phyloP scores from a whole-genome alignment of 2,329 filamentous ascomycete genomes.

The Nectriaceae sp. region DNA sequence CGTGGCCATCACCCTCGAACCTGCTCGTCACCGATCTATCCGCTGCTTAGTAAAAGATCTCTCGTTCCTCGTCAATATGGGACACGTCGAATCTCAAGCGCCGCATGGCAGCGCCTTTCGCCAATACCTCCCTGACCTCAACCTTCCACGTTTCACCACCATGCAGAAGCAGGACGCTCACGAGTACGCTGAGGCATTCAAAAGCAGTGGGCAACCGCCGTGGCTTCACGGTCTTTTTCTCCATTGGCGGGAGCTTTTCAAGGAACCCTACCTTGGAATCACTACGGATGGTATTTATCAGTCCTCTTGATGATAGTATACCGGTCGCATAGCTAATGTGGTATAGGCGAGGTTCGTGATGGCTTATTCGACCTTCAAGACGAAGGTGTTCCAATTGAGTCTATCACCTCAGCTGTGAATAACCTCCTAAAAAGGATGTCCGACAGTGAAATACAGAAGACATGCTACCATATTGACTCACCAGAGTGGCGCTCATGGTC shows the following conservation, averaged over 20 bases:
- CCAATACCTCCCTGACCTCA: slow-evolving; percentile 63
- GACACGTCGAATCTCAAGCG: too few relatives aligned
- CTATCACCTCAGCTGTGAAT: slow-evolving; percentile 55
- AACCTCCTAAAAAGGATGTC: slow-evolving; percentile 48
- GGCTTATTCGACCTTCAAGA: slow-evolving; percentile 62
- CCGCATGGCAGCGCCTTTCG: slow-evolving; percentile 40
- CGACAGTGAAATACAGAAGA: slow-evolving; percentile 47
- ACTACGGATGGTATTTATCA: slow-evolving; percentile 61
- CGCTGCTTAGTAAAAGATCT: too few relatives aligned
- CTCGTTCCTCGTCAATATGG: too few relatives aligned
- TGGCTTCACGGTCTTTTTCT: slow-evolving; percentile 65
- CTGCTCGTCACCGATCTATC: too few relatives aligned
- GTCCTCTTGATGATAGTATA: too few relatives aligned
- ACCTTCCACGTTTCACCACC: slow-evolving; percentile 59
- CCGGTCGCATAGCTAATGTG: too few relatives aligned
- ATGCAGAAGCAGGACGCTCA: slow-evolving; percentile 65
- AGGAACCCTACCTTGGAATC: slow-evolving; percentile 71
- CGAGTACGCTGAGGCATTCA: slow-evolving; percentile 63
- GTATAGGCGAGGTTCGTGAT: slow-evolving; percentile 51
- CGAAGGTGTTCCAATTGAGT: slow-evolving; percentile 60
- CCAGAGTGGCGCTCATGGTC: slow-evolving; percentile 71
- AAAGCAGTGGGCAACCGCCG: slow-evolving; percentile 59
- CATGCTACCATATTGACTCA: slow-evolving; percentile 66
- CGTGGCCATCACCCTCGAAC: too few relatives aligned
- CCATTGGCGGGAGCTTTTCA: slow-evolving; percentile 59